Percentiles rank a stretch among this genome's conserved stretches.
phyloP scores from a whole-genome alignment of 805 yeast genomes.

The Candida loeiensis region DNA sequence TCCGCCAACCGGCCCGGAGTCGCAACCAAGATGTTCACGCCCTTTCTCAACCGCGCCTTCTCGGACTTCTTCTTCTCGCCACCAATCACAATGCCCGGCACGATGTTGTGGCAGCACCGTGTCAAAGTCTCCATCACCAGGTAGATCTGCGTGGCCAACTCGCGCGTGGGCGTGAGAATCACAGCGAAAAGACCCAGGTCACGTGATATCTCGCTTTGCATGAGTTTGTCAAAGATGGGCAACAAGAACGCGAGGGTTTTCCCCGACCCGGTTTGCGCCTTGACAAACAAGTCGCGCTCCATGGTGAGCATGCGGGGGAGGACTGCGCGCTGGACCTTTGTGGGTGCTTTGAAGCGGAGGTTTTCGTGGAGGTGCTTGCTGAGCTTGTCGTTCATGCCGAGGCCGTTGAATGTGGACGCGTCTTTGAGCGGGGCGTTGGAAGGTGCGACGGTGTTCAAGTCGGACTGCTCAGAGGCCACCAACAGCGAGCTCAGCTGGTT shows the following conservation, averaged over 20 bases:
- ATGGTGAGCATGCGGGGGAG: slow-evolving; percentile 54
- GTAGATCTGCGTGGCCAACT: slow-evolving; percentile 86
- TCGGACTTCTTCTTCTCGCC: slow-evolving; percentile 98
- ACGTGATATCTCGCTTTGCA: slow-evolving; percentile 50
- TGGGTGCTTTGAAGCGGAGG: slow-evolving; percentile 63
- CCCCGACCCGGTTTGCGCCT: slow-evolving; percentile 98
- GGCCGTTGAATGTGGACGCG: slow-evolving; percentile 62
- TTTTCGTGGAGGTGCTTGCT: slow-evolving; percentile 52
- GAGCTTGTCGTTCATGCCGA: slow-evolving; percentile 61
- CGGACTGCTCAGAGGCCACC: slow-evolving; percentile 25
- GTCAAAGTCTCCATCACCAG: slow-evolving; percentile 70
- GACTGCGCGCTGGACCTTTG: slow-evolving; percentile 80
- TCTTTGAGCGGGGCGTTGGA: slow-evolving; percentile 87
- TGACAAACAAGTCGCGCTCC: slow-evolving; percentile 72
- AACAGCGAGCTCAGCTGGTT: slow-evolving; percentile 47
- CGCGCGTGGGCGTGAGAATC: slow-evolving; percentile 91
- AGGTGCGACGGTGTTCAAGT: slow-evolving; percentile 21
- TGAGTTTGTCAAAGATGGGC: slow-evolving; percentile 74
- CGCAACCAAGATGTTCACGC: slow-evolving; percentile 92
- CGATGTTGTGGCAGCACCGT: slow-evolving; percentile 79
- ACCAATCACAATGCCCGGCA: slow-evolving; percentile 95
- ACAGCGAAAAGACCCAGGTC: slow-evolving; percentile 84
- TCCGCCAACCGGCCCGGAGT: slow-evolving; percentile 97
- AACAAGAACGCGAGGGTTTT: slow-evolving; percentile 84
- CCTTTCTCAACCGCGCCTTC: slow-evolving; percentile 92